Percentiles rank a stretch among this genome's conserved stretches.
Conservation (phyloP, 805 yeast genomes). For the Starmerella ratchasimensis region DNA sequence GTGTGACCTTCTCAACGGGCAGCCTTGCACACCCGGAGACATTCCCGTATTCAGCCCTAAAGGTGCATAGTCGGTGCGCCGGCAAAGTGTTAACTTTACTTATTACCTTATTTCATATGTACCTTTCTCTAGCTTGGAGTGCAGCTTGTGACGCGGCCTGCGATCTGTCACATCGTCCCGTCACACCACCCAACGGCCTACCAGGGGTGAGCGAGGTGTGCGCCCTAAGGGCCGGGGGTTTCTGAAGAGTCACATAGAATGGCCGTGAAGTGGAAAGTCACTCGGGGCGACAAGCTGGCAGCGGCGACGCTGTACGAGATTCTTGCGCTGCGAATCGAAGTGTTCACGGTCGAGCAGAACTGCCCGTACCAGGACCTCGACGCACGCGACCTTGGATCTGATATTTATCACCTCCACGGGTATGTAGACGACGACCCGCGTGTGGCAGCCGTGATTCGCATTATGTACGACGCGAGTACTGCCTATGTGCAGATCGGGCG, state of each 20-base stretch:
- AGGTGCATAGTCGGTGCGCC: too few relatives aligned
- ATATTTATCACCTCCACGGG: slow-evolving; percentile 13
- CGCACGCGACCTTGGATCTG: slow-evolving; percentile 14
- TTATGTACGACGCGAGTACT: slow-evolving; percentile 7
- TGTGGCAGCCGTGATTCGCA: slow-evolving; percentile 9
- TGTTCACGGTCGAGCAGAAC: slow-evolving; percentile 21
- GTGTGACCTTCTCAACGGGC: too few relatives aligned
- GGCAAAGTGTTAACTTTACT: too few relatives aligned
- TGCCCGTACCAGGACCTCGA: slow-evolving; percentile 20
- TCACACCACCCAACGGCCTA: too few relatives aligned
- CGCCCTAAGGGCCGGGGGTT: too few relatives aligned
- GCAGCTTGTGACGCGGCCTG: too few relatives aligned
- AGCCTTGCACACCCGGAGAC: too few relatives aligned
- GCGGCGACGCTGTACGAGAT: slow-evolving; percentile 12
- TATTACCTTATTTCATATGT: too few relatives aligned
- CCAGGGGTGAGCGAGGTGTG: too few relatives aligned
- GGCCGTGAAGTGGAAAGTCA: slow-evolving; percentile 8
- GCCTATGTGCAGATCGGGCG: slow-evolving; percentile 16
- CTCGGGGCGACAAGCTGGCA: slow-evolving; percentile 10
- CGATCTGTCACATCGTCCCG: too few relatives aligned
- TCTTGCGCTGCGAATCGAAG: slow-evolving; percentile 15
- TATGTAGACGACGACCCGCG: slow-evolving; percentile 2
- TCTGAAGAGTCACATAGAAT: not conserved
- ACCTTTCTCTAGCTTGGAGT: not conserved
- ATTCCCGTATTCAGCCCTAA: too few relatives aligned